Evolutionary conservation across 129 eudicot genomes (phyloP), one percentile per base, ranked within the genome.

Genomic region (Solidago caesia): DNA sequence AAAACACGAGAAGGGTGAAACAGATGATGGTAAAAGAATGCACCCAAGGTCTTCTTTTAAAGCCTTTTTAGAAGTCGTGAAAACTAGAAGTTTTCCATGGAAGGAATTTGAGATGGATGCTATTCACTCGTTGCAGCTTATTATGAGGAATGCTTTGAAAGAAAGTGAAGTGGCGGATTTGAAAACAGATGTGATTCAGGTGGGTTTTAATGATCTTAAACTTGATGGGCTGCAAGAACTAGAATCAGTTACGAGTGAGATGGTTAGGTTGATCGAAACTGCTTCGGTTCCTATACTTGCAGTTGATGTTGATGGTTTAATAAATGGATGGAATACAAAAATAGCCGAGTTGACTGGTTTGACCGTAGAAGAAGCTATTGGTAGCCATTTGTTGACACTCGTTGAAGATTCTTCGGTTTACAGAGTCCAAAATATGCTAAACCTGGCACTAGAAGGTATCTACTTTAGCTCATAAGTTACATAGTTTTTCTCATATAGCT

Each of bases 61-160:
- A 26, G 98, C 98, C 21, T 94, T 94, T 48, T 80, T 90, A 42
- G 98, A 94, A 80, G 97, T 90, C 56, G 98, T 90, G 49, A 94
- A 91, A 82, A 84, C 77, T 4, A 82, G 98, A 82, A 90, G 97
- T 73, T 63, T 79, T 42, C 88, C 96, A 5, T 94, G 98, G 98
- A 90, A 83, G 85, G 98, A 94, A 64, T 88, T 66, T 79, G 98
- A 94, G 84, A 94, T 94, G 98, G 97, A 94, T 48, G 97, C 98
- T 4, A 94, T 94, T 47, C 98, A 94, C 78, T 94, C 98, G 2
- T 84, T 94, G 84, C 98, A 94, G 79, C 86, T 94, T 52, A 94
- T 94, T 6, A 77, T 94, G 63, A 87, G 98, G 71, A 94, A 90
- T 25, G 84, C 97, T 13, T 85, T 86, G 64, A 85, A 85, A 49